Percentiles rank a stretch among this genome's conserved stretches.
phyloP scores from a whole-genome alignment of 2,329 filamentous ascomycete species.

The Neocatenulostroma microsporum region DNA sequence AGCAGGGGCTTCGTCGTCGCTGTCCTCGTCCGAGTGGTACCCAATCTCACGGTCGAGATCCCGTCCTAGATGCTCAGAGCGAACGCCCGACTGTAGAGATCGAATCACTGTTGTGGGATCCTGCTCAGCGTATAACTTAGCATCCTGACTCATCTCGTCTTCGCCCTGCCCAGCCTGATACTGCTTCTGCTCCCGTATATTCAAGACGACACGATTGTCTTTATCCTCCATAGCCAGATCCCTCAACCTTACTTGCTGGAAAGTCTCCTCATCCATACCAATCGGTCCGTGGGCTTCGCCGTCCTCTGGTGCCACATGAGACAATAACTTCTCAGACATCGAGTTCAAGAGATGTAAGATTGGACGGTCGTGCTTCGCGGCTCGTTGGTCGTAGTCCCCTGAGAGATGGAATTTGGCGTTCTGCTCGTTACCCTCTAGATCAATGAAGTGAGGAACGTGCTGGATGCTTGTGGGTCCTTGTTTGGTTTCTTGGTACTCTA shows the following conservation, averaged over 20 bases:
- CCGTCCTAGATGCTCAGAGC: slow-evolving; percentile 31
- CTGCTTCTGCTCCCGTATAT: slow-evolving; percentile 76
- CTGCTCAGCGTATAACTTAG: slow-evolving; percentile 58
- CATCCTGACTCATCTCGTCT: slow-evolving; percentile 40
- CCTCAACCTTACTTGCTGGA: slow-evolving; percentile 64
- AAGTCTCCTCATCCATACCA: slow-evolving; percentile 64
- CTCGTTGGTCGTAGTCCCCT: slow-evolving; percentile 79
- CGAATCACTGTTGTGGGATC: slow-evolving; percentile 61
- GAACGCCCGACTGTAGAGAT: slow-evolving; percentile 57
- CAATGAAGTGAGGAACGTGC: slow-evolving; percentile 79
- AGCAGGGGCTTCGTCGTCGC: slow-evolving; percentile 43
- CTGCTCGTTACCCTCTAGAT: slow-evolving; percentile 89
- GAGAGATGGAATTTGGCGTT: slow-evolving; percentile 85
- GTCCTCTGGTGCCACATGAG: slow-evolving; percentile 73
- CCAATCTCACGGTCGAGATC: slow-evolving; percentile 56
- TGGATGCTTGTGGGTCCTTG: slow-evolving; percentile 45
- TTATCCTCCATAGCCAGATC: slow-evolving; percentile 70
- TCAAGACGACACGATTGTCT: slow-evolving; percentile 72
- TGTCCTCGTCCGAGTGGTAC: slow-evolving; percentile 57
- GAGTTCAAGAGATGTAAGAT: slow-evolving; percentile 85
- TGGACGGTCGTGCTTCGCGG: slow-evolving; percentile 66
- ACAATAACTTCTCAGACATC: slow-evolving; percentile 88
- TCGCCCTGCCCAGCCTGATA: slow-evolving; percentile 57
- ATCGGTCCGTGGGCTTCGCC: slow-evolving; percentile 57
- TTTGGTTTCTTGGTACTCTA: slow-evolving; percentile 56